phyloP scores from a whole-genome alignment of 176 grass and related monocot species.

The Olyra latifolia region DNA sequence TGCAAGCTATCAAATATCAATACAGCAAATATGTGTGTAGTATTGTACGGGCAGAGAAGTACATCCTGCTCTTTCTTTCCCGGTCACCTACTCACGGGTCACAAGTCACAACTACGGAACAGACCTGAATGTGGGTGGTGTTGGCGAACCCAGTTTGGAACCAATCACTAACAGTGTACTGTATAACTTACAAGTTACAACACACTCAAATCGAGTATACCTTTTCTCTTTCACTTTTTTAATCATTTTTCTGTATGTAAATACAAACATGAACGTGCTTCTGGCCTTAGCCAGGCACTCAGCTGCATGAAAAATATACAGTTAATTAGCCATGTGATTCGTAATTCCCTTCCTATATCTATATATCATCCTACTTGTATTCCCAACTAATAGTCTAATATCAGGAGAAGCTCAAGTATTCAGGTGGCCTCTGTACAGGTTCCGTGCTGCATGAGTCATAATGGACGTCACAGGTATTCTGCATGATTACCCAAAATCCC shows the following conservation, averaged over 20 bases:
- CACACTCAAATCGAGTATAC: slow-evolving; percentile 1
- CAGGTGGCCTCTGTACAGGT: slow-evolving; percentile 28
- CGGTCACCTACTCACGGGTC: neutral
- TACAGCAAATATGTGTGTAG: no score
- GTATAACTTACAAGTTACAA: neutral
- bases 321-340: slow-evolving; percentile 34
- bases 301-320: slow-evolving; percentile 44
- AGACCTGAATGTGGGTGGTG: neutral
- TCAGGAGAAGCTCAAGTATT: slow-evolving; percentile 24
- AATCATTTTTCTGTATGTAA: slow-evolving; percentile 19
- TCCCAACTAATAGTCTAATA: slow-evolving; percentile 31
- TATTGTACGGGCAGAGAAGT: no score
- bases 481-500: slow-evolving; percentile 9
- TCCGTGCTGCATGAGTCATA: neutral
- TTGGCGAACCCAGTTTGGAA: neutral
- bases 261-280: slow-evolving; percentile 26
- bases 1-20: neutral
- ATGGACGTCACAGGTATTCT: slow-evolving; percentile 11
- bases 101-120: neutral
- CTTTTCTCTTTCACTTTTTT: neutral
- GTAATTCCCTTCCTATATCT: slow-evolving; percentile 37
- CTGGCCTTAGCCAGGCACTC: slow-evolving; percentile 34
- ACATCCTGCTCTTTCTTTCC: neutral
- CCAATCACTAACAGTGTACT: neutral
- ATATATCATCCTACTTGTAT: slow-evolving; percentile 40